A percentile compares a stretch with the other conserved stretches of the same genome.
Evolutionary conservation across 2,329 filamentous ascomycete genomes (phyloP).

Genomic region (Aspergillus oerlinghausenensis): DNA sequence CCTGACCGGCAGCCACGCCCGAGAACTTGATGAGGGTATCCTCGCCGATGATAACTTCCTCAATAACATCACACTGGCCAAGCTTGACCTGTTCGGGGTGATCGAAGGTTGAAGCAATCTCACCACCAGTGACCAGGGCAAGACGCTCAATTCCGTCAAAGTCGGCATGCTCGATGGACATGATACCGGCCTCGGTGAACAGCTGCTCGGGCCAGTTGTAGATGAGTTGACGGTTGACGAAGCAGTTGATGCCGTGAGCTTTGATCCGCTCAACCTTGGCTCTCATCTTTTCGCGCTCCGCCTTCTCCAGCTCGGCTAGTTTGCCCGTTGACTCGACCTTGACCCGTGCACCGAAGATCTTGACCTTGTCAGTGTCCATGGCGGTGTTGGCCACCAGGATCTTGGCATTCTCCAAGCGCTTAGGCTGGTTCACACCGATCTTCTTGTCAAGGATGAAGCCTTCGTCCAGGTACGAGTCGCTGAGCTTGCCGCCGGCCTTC

Average conservation of each 20-base stretch:
- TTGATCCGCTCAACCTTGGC: slow-evolving; percentile 99
- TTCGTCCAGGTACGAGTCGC: slow-evolving; percentile 94
- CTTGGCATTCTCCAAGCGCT: slow-evolving; percentile 95
- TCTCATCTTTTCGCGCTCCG: slow-evolving; percentile 99
- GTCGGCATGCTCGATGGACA: slow-evolving; percentile 98
- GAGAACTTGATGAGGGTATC: slow-evolving; percentile 97
- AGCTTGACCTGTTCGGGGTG: slow-evolving; percentile 97
- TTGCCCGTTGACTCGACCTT: slow-evolving; percentile 96
- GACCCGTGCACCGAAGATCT: slow-evolving; percentile 95
- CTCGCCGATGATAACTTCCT: slow-evolving; percentile 97
- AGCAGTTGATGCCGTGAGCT: slow-evolving; percentile 98
- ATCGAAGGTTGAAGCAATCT: slow-evolving; percentile 97
- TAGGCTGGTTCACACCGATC: slow-evolving; percentile 97
- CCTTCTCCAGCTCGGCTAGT: slow-evolving; percentile 96
- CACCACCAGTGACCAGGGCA: slow-evolving; percentile 90
- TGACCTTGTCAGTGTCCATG: slow-evolving; percentile 99
- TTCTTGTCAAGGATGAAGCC: slow-evolving; percentile 99
- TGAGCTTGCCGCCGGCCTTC: slow-evolving; percentile 96
- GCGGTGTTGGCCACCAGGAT: slow-evolving; percentile 96
- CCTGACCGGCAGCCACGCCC: slow-evolving; percentile 85
- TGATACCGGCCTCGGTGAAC: slow-evolving; percentile 94
- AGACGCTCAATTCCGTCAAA: slow-evolving; percentile 96
- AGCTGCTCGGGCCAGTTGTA: slow-evolving; percentile 99
- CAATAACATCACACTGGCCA: slow-evolving; percentile 89
- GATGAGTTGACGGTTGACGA: slow-evolving; percentile 98